A percentile compares a stretch with the other conserved stretches of the same genome.
These are phyloP conservation scores for Saprolegnia parasitica DNA, from an alignment of 352 stramenopile species.

Conservation along the genomic window DNA sequence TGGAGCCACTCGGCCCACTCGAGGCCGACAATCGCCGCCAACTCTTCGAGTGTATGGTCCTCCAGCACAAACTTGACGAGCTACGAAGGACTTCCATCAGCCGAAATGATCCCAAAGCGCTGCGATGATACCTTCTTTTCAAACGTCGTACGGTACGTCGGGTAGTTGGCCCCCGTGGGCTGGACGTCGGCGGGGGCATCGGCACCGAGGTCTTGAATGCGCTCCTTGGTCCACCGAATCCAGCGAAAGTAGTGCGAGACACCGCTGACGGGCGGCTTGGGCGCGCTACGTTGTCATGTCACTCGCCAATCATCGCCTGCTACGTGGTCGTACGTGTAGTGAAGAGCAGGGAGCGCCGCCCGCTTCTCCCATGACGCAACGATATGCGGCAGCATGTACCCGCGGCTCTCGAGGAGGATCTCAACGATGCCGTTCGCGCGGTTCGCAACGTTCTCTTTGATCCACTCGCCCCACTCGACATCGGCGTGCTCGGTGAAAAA, in stretches of 20 bases:
- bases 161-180: slow-evolving; percentile 45
- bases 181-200: slow-evolving; percentile 36
- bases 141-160: slow-evolving; percentile 52
- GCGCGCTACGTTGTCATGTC: slow-evolving; percentile 31
- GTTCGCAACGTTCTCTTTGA: slow-evolving; percentile 47
- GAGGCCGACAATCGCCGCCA: slow-evolving; percentile 35
- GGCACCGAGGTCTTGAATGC: slow-evolving; percentile 47
- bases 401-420: slow-evolving; percentile 44
- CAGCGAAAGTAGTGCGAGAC: slow-evolving; percentile 66
- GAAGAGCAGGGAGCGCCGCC: slow-evolving; percentile 34
- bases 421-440: slow-evolving; percentile 44
- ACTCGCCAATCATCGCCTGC: not conserved
- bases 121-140: slow-evolving; percentile 44
- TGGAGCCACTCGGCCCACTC: slow-evolving; percentile 53
- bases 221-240: slow-evolving; percentile 66
- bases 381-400: slow-evolving; percentile 56
- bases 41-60: slow-evolving; percentile 41
- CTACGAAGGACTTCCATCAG: no score
- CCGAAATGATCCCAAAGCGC: no score
- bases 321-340: slow-evolving; percentile 34
- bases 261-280: slow-evolving; percentile 43
- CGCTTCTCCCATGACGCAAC: slow-evolving; percentile 63
- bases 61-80: slow-evolving; percentile 46
- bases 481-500: slow-evolving; percentile 61
- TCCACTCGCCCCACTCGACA: slow-evolving; percentile 58